A percentile compares a stretch with the other conserved stretches of the same genome.
These are phyloP conservation scores for Leptodontidium sp. DNA, from an alignment of 2,329 filamentous ascomycete species.

Conservation along the genomic window DNA sequence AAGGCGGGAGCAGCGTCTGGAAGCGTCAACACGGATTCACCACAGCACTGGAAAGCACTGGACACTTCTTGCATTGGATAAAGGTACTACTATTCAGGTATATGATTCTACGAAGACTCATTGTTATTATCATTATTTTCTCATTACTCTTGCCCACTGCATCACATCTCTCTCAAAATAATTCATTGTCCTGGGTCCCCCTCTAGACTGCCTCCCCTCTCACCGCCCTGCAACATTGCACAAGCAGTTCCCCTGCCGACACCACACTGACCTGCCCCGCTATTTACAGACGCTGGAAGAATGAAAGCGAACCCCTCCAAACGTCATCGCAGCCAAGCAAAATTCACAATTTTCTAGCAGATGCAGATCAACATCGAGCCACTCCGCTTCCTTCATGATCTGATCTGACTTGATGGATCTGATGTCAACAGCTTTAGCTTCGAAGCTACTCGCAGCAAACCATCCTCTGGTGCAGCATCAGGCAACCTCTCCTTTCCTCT, in stretches of 20 bases:
- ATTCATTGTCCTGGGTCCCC: neutral
- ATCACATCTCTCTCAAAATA: neutral
- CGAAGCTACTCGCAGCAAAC: neutral
- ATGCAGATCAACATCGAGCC: slow-evolving; percentile 1
- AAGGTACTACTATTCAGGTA: neutral
- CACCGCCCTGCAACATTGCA: neutral
- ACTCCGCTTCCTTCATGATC: too few species aligned
- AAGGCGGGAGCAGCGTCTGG: neutral
- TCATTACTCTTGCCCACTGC: neutral
- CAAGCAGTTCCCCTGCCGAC: neutral
- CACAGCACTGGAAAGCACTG: neutral
- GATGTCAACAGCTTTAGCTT: neutral
- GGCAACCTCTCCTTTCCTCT: neutral
- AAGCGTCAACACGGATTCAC: neutral
- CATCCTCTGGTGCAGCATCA: neutral
- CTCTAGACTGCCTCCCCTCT: neutral
- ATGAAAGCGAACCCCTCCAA: slow-evolving; percentile 14
- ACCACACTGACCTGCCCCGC: slow-evolving; percentile 1
- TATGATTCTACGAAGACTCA: neutral
- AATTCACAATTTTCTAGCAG: neutral
- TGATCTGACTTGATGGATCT: neutral
- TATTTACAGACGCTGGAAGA: slow-evolving; percentile 5
- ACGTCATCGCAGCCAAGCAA: slow-evolving; percentile 16
- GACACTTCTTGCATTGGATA: neutral
- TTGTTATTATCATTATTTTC: neutral